Evolutionary conservation across 192 early-diverging fungal species (phyloP).

Genomic region (Backusella sp.): DNA sequence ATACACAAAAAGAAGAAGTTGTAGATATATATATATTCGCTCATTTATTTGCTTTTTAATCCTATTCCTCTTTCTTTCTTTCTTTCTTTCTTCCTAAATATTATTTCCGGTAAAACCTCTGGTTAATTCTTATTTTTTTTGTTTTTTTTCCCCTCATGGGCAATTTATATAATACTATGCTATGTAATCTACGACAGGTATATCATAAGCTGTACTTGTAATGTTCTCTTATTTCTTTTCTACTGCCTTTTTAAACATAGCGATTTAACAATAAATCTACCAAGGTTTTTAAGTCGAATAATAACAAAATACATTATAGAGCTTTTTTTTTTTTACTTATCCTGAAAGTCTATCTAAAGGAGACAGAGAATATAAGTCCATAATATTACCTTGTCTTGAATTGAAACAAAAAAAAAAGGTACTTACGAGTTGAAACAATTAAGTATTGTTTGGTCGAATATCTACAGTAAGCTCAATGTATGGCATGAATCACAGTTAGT

Average conservation of each 20-base stretch:
- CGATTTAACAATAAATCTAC: background rate
- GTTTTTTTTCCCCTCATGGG: background rate
- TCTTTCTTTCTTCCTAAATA: background rate
- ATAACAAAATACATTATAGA: background rate
- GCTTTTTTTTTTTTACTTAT: background rate
- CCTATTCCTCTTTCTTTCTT: background rate
- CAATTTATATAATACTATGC: background rate
- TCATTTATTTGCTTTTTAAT: background rate
- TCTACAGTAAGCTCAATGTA: background rate
- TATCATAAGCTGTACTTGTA: background rate
- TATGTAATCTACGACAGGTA: background rate
- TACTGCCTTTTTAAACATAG: background rate
- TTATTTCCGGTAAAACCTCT: background rate
- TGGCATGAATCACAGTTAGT: background rate
- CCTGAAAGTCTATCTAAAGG: background rate
- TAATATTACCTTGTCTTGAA: background rate
- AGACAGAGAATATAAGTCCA: background rate
- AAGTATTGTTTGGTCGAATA: background rate
- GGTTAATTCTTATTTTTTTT: background rate
- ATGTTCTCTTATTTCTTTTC: background rate
- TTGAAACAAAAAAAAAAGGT: background rate
- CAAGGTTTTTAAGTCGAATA: background rate
- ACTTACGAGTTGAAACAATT: background rate
- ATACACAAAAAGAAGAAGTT: background rate
- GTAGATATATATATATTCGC: conserved; percentile 1